A percentile compares a stretch with the other conserved stretches of the same genome.
phyloP scores from a whole-genome alignment of 805 yeast genomes.

The Metschnikowia sp. region DNA sequence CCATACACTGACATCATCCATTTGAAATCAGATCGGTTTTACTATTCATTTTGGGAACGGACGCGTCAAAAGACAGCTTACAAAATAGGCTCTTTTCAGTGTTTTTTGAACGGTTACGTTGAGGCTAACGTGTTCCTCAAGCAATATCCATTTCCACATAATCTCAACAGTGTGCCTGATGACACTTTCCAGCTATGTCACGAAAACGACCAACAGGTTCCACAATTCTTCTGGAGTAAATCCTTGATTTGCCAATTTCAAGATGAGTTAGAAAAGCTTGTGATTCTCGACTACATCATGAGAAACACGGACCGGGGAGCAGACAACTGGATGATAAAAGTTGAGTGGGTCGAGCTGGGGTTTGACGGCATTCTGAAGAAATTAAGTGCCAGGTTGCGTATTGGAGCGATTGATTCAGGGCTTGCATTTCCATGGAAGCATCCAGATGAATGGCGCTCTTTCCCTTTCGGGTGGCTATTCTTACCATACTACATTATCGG shows the following conservation, averaged over 20 bases:
- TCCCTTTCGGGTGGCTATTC: conserved; percentile 76
- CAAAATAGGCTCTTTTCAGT: conserved; percentile 67
- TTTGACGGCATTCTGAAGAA: conserved; percentile 6
- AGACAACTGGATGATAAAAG: conserved; percentile 74
- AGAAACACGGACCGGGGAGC: conserved; percentile 72
- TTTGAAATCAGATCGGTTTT: conserved; percentile 48
- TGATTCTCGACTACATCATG: conserved; percentile 67
- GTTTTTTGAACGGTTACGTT: conserved; percentile 54
- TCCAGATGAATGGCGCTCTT: conserved; percentile 78
- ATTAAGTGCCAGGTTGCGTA: conserved; percentile 28
- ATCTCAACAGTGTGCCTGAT: conserved; percentile 15
- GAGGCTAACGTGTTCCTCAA: conserved; percentile 61
- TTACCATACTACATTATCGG: conserved; percentile 62
- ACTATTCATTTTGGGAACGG: conserved; percentile 50
- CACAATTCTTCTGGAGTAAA: conserved; percentile 51
- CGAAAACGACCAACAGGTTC: conserved; percentile 7
- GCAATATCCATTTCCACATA: conserved; percentile 52
- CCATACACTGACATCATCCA: conserved; percentile 62
- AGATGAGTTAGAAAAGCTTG: conserved; percentile 63
- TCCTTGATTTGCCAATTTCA: conserved; percentile 48
- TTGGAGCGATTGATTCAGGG: conserved; percentile 78
- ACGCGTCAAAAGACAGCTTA: conserved; percentile 10
- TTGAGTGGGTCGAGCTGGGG: conserved; percentile 38
- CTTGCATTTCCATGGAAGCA: conserved; percentile 78
- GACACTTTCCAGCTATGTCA: conserved; percentile 7